Evolutionary conservation across 148 eudicot species (phyloP).

Genomic region (Rhododendron ovatum): DNA sequence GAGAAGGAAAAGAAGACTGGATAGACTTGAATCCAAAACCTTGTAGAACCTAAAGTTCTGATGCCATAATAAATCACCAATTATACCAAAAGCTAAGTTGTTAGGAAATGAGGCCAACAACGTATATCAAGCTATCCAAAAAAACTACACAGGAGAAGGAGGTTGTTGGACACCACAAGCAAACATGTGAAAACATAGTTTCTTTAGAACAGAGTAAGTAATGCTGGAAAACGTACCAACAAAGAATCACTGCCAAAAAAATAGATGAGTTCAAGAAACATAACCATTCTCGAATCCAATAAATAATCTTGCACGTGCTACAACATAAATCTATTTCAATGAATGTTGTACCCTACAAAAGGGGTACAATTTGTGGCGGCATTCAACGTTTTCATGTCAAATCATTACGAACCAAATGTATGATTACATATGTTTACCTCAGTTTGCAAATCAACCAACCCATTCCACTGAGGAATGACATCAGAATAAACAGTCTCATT

Average conservation of each 20-base stretch:
- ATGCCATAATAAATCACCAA: background rate
- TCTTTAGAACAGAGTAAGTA: background rate
- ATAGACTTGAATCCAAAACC: background rate
- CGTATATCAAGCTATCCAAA: background rate
- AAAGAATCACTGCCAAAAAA: background rate
- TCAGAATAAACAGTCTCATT: background rate
- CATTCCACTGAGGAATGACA: slow-evolving; percentile 30
- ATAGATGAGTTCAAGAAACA: background rate
- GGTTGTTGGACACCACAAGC: background rate
- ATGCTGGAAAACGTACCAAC: background rate
- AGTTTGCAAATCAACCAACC: slow-evolving; percentile 24
- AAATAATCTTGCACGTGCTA: background rate
- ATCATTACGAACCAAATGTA: background rate
- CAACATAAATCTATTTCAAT: background rate
- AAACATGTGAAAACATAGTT: background rate
- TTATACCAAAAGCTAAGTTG: background rate
- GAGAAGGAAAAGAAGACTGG: background rate
- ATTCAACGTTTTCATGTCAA: background rate
- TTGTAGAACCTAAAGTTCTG: background rate
- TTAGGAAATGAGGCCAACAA: background rate
- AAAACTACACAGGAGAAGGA: background rate
- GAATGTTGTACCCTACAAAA: background rate
- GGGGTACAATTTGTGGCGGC: background rate
- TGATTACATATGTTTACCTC: slow-evolving; percentile 28
- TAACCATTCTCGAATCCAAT: background rate